phyloP scores from a whole-genome alignment of 768 basidiomycete species.

The Clavaria fumosa region DNA sequence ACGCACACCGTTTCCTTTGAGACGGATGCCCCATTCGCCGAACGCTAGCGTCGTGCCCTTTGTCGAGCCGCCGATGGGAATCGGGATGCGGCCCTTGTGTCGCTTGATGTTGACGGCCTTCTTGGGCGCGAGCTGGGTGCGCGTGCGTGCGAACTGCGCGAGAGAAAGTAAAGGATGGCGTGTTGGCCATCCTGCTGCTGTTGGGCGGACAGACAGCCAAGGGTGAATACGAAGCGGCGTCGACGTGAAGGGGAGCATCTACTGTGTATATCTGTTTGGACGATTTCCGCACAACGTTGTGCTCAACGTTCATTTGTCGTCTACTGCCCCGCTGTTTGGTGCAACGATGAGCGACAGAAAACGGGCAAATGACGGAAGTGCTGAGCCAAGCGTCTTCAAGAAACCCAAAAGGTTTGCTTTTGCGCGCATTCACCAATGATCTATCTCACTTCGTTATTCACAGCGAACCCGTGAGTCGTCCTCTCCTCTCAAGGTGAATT shows the following conservation, averaged over 20 bases:
- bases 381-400: conserved; percentile 34
- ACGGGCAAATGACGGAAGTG: conserved; percentile 40
- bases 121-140: conserved; percentile 65
- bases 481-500: conserved; percentile 56
- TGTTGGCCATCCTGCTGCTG: too few relatives aligned
- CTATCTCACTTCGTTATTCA: conserved; percentile 15
- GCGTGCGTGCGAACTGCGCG: conserved; percentile 25
- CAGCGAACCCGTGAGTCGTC: conserved; percentile 56
- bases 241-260: too few relatives aligned
- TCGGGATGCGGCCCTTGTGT: conserved; percentile 79
- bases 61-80: conserved; percentile 79
- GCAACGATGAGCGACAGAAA: conserved; percentile 51
- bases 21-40: conserved; percentile 85
- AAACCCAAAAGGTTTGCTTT: conserved; percentile 49
- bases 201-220: too few relatives aligned
- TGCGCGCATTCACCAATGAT: conserved; percentile 8
- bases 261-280: too few relatives aligned
- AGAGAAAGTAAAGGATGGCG: neutral
- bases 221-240: too few relatives aligned
- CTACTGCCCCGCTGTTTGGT: too few relatives aligned
- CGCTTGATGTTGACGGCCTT: conserved; percentile 73
- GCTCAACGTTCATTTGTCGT: too few relatives aligned
- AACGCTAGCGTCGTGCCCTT: conserved; percentile 87
- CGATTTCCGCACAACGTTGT: too few relatives aligned
- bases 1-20: conserved; percentile 67